Evolutionary conservation across 2,329 filamentous ascomycete genomes (phyloP).

Genomic region (Zymoseptoria pseudotritici): DNA sequence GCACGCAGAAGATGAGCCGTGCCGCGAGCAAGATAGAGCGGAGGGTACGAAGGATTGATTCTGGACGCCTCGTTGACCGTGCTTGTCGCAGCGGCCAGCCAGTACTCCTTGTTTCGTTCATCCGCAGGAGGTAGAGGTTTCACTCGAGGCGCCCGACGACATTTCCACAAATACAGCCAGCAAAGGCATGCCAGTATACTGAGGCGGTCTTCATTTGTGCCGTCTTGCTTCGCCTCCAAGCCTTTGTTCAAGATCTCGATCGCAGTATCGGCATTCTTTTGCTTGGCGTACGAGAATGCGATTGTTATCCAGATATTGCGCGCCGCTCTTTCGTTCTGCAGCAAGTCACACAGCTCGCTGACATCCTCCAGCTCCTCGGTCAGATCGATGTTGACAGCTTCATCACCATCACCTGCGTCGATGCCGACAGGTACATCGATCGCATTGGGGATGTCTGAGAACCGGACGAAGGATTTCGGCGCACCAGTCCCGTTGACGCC

Average conservation of each 20-base stretch:
- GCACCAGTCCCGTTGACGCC: slow-evolving; percentile 42
- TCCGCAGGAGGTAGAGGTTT: slow-evolving; percentile 57
- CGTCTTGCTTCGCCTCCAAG: slow-evolving; percentile 55
- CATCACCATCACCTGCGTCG: slow-evolving; percentile 48
- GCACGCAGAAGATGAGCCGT: slow-evolving; percentile 83
- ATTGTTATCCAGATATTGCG: slow-evolving; percentile 98
- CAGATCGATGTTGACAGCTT: slow-evolving; percentile 85
- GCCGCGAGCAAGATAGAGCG: slow-evolving; percentile 83
- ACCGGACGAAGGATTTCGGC: slow-evolving; percentile 40
- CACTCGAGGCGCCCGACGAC: slow-evolving; percentile 67
- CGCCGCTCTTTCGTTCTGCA: slow-evolving; percentile 88
- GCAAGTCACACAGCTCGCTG: slow-evolving; percentile 89
- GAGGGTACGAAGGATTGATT: slow-evolving; percentile 85
- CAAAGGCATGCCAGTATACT: slow-evolving; percentile 77
- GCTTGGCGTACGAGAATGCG: slow-evolving; percentile 91
- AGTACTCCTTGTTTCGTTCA: slow-evolving; percentile 85
- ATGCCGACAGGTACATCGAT: slow-evolving; percentile 58
- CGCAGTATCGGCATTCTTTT: slow-evolving; percentile 81
- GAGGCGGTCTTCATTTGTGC: slow-evolving; percentile 72
- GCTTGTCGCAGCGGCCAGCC: slow-evolving; percentile 80
- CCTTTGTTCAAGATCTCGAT: slow-evolving; percentile 66
- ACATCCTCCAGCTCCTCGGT: slow-evolving; percentile 73
- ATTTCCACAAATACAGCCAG: slow-evolving; percentile 88
- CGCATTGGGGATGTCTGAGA: slow-evolving; percentile 54
- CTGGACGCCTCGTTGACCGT: slow-evolving; percentile 92